phyloP scores from a whole-genome alignment of 257 asterid species.

The Echium plantagineum region DNA sequence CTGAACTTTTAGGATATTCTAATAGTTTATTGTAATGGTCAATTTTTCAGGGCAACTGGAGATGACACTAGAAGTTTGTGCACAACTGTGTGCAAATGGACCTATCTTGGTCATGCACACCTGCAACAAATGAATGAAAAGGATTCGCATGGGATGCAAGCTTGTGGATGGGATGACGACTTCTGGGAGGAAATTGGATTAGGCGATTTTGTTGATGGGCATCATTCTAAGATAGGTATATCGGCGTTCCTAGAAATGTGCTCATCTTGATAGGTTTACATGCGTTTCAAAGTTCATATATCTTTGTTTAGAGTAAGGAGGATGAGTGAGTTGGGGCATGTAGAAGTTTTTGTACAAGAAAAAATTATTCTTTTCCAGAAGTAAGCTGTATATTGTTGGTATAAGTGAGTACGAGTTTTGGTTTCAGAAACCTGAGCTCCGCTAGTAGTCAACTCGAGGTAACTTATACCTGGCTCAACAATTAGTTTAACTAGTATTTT shows the following conservation, averaged over 20 bases:
- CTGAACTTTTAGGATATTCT: slow-evolving; percentile 3
- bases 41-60: slow-evolving; percentile 73
- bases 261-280: neutral
- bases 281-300: neutral
- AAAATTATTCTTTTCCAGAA: neutral
- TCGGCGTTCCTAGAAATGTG: slow-evolving; percentile 3
- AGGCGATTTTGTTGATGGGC: slow-evolving; percentile 87
- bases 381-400: neutral
- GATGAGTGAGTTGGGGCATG: neutral
- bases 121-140: slow-evolving; percentile 68
- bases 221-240: slow-evolving; percentile 91
- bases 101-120: slow-evolving; percentile 96
- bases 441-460: neutral
- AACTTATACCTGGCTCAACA: neutral
- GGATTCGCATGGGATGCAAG: slow-evolving; percentile 75
- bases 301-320: neutral
- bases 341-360: neutral
- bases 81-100: slow-evolving; percentile 98
- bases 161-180: slow-evolving; percentile 98
- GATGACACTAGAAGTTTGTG: slow-evolving; percentile 97
- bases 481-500: neutral
- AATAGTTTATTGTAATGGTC: slow-evolving; percentile 1
- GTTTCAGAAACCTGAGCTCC: neutral
- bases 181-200: slow-evolving; percentile 97
- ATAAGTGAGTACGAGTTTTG: no score